Evolutionary conservation across 2,329 filamentous ascomycete species (phyloP), one percentile per base, ranked within the genome.

Genomic region (Xylaria sp.): DNA sequence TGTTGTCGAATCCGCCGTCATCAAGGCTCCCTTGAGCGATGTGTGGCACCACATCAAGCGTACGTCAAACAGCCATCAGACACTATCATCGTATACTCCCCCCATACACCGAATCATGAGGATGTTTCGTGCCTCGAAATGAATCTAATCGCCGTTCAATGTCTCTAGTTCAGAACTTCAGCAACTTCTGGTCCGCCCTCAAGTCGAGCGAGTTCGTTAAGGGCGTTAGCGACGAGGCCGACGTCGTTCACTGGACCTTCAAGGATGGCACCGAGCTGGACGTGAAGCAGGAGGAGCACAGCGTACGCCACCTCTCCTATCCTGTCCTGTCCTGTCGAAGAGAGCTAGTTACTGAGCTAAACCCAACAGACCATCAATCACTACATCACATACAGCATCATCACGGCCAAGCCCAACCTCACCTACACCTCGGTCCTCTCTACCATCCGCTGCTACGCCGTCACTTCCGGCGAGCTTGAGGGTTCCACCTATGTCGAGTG

Each of bases 281-380:
- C 79, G 88, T 93, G 74, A 92, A 92, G 88, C 89, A 91, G 83
- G 91, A 93, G 81, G 91, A 92, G 83, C 90, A 92, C 82, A 91
- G 88, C 73, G 89, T 91, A 81, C 69, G 86, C 80, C 46, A 2
- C 50, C 44, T 28, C 10, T 55, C 61, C 3, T 18, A 12, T 50
- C 37, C 25, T 52, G 25, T 25, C 37, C 25, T 52, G 25, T 25
- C n/a, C n/a, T 15, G 7, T 44, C 48, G 23, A 4, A 28, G 37
- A 9, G 20, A 18, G 2, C 9, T 34, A 10, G 20, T 18, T 48
- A 57, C 69, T 74, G 2, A 18, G 72, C 50, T 1, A 51, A 15
- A 58, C 39, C 20, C 28, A 28, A 32, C 70, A 90, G 89, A 86
- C 85, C 72, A 90, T 92, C 83, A 88, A 92, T 79, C 90, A 92